Evolutionary conservation across 495 filamentous ascomycete species (phyloP).

Genomic region (Daldinia loculata): DNA sequence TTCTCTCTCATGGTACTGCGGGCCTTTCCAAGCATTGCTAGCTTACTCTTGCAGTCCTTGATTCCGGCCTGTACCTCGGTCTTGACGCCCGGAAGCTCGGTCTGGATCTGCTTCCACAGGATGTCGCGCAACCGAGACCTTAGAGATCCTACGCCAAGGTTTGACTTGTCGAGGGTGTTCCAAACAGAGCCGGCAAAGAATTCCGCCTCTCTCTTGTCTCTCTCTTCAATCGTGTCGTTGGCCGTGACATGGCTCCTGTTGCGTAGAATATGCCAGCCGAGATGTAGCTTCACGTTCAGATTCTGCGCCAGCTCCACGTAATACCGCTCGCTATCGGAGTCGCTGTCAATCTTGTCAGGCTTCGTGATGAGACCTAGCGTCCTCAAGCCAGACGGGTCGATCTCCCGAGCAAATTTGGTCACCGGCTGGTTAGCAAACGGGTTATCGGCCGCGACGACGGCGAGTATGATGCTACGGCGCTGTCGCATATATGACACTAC

Average conservation of each 20-base stretch:
- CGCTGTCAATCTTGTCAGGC: constrained; percentile 55
- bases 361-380: constrained; percentile 63
- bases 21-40: constrained; percentile 38
- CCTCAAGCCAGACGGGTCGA: constrained; percentile 52
- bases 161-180: constrained; percentile 20
- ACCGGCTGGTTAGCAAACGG: constrained; percentile 61
- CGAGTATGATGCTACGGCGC: constrained; percentile 59
- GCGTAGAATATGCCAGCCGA: constrained; percentile 61
- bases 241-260: constrained; percentile 55
- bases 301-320: constrained; percentile 58
- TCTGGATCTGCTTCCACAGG: constrained; percentile 38
- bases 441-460: constrained; percentile 61
- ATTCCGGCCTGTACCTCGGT: constrained; percentile 36
- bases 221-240: constrained; percentile 44
- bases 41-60: constrained; percentile 27
- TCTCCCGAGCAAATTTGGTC: constrained; percentile 51
- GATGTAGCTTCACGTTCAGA: constrained; percentile 53
- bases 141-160: constrained; percentile 34
- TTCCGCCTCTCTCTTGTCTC: constrained; percentile 44
- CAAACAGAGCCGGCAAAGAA: constrained; percentile 46
- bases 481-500: constrained; percentile 59
- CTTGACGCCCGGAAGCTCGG: constrained; percentile 36
- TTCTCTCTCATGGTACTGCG: constrained; percentile 51
- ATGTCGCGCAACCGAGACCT: constrained; percentile 34
- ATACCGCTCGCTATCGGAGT: constrained; percentile 51